Percentiles rank a stretch among this genome's conserved stretches.
phyloP scores from a whole-genome alignment of 495 filamentous ascomycete species.

The Penicillium lagena region DNA sequence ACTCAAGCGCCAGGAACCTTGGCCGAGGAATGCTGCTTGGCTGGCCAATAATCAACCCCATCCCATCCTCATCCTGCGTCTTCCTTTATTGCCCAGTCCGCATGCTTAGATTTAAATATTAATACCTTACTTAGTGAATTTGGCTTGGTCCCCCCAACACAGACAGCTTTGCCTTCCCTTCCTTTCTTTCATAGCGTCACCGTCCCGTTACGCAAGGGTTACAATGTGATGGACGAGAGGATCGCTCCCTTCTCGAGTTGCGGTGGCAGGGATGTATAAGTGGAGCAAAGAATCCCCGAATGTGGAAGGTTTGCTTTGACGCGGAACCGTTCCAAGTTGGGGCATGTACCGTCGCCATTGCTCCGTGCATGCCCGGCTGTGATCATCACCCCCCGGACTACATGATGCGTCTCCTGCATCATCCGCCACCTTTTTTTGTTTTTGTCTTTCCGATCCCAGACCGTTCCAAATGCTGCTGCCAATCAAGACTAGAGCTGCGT shows the following conservation, averaged over 20 bases:
- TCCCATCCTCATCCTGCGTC: no score
- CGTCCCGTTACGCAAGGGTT: conserved; percentile 37
- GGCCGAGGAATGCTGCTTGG: background rate
- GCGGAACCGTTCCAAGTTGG: conserved; percentile 8
- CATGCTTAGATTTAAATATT: no score
- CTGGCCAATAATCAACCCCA: background rate
- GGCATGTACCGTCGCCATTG: background rate
- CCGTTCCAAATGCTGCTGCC: no score
- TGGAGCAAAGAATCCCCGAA: background rate
- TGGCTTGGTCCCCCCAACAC: no score
- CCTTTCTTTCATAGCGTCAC: conserved; percentile 9
- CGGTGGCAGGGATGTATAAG: conserved; percentile 8
- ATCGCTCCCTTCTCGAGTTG: conserved; percentile 14
- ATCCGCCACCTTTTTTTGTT: conserved; percentile 14
- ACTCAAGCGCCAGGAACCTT: conserved; percentile 15
- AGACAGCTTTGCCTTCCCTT: no score
- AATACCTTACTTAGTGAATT: no score
- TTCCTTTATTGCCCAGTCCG: no score
- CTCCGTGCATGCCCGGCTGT: conserved; percentile 19
- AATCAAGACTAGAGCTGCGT: background rate
- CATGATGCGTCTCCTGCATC: conserved; percentile 27
- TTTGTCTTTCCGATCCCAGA: background rate
- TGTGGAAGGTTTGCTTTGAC: conserved; percentile 4
- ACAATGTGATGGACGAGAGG: conserved; percentile 22
- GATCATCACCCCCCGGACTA: conserved; percentile 22